Base-by-base conservation (phyloP, 768 basidiomycete genomes). In the Mycena vitilis region DNA sequence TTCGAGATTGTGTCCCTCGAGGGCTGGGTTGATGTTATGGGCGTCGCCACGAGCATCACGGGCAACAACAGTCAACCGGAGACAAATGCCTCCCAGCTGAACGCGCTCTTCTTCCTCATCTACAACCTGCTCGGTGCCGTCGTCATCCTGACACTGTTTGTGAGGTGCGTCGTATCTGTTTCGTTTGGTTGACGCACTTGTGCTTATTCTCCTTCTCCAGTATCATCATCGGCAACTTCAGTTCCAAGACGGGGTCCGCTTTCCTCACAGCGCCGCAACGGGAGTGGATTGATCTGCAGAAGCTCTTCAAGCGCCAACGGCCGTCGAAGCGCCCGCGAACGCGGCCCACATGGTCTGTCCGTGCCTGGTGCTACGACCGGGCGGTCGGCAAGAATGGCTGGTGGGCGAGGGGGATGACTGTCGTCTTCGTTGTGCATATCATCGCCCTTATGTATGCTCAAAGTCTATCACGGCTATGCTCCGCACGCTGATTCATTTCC, bases 1-100 rank as follows among this genome's bases (percentile, higher is more conserved):
- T 98, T 98, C 74, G 97, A 99, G 80, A 95, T 97, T 71, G 95
- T 98, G 25, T 97, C 96, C 0, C 81, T 98, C 56, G 96, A 97
- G 80, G 97, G 97, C 2, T 98, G 96, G 97, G 87, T 94, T n/a
- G 95, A 96, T 75, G 97, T 96, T 57, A 92, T 98, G 92, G 81
- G 79, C 44, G 85, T 91, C 30, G 91, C 91, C 1, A 93, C 93
- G 78, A 88, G 90, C 69, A 92, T 98, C 70, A 90, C 87, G 1
- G 94, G 91, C 6, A 75, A 70, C 23, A 88, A 89, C 36, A 79
- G 79, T 62, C 95, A 98, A 76, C 94, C 95, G 0, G 79, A 86
- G 66, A 84, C 80, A 47, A 93, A 96, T 69, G 87, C 86, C 1
- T 86, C 91, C 0, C 93, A 94, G 69, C 87, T 84, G 72, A 97